Evolutionary conservation across 2,329 filamentous ascomycete genomes (phyloP), one percentile per base, ranked within the genome.

Genomic region (Colletotrichum sublineola): DNA sequence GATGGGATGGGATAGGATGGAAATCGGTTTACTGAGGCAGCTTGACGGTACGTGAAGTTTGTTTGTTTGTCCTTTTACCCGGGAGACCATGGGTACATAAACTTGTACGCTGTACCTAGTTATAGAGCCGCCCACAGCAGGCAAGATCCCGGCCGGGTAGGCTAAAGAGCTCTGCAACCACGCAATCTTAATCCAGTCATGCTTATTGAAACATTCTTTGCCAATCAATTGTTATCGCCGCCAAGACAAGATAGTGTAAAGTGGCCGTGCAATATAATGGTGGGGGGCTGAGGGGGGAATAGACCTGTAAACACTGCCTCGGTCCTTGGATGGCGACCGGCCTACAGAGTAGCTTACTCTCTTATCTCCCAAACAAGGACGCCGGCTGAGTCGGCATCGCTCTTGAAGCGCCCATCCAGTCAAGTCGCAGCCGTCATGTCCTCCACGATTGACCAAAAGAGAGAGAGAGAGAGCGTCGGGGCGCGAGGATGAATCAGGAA

Each of bases 181-280:
- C 61, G 61, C 70, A 70, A 70, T 65, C 70, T 65, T 73, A 70
- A 50, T 61, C 33, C 55, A 61, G 61, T 70, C 70, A 73, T 73
- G 70, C 70, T 70, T 73, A 73, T 61, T 65, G 60, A 40, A 33
- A 36, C 36, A 36, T 6, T 50, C 18, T n/a, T 42, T 48, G 6
- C 70, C 36, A 65, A 57, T 56, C 38, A 48, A 52, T 36, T n/a
- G 53, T 70, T 70, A 70, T 70, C 66, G 60, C 46, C 15, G 50
- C 24, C 50, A 40, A 12, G 62, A 8, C 20, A n/a, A 44, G 42
- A 11, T 46, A n/a, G 20, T n/a, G 20, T n/a, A n/a, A 5, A 46
- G 44, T 46, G 8, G 20, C 7, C 40, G 14, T 42, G 40, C 40
- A 42, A 42, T 40, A 42, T 7, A 42, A 42, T 1, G 0, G 14